phyloP scores from a whole-genome alignment of 164 flowering plant species.

The Hamamelis virginiana region DNA sequence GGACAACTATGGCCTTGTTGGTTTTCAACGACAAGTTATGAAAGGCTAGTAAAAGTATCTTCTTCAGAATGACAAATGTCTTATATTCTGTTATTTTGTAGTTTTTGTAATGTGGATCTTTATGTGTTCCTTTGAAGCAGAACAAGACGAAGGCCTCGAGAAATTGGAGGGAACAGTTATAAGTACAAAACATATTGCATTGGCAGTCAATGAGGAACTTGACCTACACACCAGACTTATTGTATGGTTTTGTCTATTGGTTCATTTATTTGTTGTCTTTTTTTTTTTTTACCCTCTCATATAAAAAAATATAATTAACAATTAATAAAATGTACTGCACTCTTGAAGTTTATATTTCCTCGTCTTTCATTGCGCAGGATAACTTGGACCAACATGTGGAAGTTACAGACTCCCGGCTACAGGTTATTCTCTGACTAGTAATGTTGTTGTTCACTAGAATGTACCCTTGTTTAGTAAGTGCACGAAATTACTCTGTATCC shows the following conservation, averaged over 20 bases:
- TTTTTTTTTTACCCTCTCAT: no score
- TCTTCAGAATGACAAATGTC: background rate
- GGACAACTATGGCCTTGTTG: constrained; percentile 82
- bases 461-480: background rate
- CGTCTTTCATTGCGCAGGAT: constrained; percentile 54
- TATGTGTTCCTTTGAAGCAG: constrained; percentile 35
- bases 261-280: background rate
- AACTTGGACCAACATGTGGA: constrained; percentile 79
- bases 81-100: background rate
- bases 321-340: background rate
- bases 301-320: background rate
- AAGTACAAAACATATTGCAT: constrained; percentile 87
- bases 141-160: constrained; percentile 93
- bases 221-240: constrained; percentile 75
- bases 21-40: constrained; percentile 79
- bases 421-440: background rate
- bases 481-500: background rate
- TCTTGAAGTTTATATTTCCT: background rate
- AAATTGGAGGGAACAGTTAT: constrained; percentile 72
- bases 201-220: constrained; percentile 88
- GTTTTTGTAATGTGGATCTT: constrained; percentile 5
- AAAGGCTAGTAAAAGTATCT: constrained; percentile 49
- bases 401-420: constrained; percentile 44
- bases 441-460: background rate
- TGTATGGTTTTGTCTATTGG: constrained; percentile 40